phyloP scores from a whole-genome alignment of 768 basidiomycete genomes.

The Lanmaoa rubissima region DNA sequence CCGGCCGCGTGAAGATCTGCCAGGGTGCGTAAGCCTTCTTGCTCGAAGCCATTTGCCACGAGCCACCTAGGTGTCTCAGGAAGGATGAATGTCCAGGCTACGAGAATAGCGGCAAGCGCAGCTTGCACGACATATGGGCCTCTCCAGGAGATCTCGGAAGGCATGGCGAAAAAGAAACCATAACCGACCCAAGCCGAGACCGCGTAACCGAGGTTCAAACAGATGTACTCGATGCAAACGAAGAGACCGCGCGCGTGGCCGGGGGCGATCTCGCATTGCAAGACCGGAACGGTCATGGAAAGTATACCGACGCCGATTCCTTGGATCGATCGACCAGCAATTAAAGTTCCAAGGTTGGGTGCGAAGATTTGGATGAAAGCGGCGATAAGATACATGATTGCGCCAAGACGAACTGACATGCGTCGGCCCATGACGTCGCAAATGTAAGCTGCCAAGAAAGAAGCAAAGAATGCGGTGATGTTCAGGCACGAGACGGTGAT shows the following conservation, averaged over 20 bases:
- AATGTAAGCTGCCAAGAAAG: conserved; percentile 46
- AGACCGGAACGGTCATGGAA: conserved; percentile 49
- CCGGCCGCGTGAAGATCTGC: conserved; percentile 59
- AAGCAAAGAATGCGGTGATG: conserved; percentile 47
- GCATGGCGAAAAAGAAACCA: conserved; percentile 46
- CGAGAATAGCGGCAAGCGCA: conserved; percentile 45
- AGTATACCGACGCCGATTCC: conserved; percentile 50
- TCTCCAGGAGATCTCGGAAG: conserved; percentile 51
- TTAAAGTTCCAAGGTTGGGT: conserved; percentile 40
- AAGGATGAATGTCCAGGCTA: conserved; percentile 46
- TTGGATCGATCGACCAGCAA: conserved; percentile 46
- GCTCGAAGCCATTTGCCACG: conserved; percentile 49
- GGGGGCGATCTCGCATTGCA: conserved; percentile 49
- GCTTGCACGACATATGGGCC: conserved; percentile 56
- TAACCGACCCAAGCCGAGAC: conserved; percentile 50
- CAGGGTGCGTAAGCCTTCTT: conserved; percentile 49
- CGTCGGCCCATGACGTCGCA: conserved; percentile 52
- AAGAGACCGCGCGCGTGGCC: conserved; percentile 50
- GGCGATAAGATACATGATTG: conserved; percentile 46
- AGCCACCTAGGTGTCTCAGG: conserved; percentile 57
- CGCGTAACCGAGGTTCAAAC: conserved; percentile 49
- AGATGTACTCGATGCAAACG: conserved; percentile 53
- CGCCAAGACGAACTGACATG: conserved; percentile 49
- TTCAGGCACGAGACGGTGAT: conserved; percentile 50
- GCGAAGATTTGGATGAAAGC: conserved; percentile 51